Conservation (phyloP, 257 asterid species). For the Solanum medicagineum region DNA sequence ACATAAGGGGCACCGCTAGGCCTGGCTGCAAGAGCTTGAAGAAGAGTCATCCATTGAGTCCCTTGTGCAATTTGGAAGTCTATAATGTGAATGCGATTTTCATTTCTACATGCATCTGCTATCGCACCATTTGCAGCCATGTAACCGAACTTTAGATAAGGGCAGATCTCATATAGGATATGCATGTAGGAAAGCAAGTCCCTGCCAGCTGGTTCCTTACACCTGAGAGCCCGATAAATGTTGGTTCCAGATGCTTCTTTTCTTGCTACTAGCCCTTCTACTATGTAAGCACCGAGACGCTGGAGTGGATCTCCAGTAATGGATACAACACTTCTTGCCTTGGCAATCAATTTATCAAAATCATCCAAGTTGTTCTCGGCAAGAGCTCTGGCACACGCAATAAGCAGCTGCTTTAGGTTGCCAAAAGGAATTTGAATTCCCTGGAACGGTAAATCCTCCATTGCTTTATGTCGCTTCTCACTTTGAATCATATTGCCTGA, state of each 20-base stretch:
- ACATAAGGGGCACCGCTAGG: constrained; percentile 82
- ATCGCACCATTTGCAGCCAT: constrained; percentile 98
- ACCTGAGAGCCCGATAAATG: constrained; percentile 60
- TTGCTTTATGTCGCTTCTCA: constrained; percentile 21
- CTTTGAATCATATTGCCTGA: constrained; percentile 11
- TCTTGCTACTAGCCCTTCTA: constrained; percentile 76
- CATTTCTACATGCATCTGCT: constrained; percentile 75
- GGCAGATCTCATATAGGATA: constrained; percentile 77
- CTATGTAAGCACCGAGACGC: constrained; percentile 88
- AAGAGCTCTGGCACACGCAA: constrained; percentile 68
- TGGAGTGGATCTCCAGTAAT: constrained; percentile 86
- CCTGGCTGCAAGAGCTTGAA: constrained; percentile 87
- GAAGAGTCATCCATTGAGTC: constrained; percentile 84
- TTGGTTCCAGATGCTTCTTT: constrained; percentile 74
- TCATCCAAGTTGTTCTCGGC: constrained; percentile 32
- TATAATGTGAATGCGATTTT: constrained; percentile 70
- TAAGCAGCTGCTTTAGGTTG: constrained; percentile 51
- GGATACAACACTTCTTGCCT: constrained; percentile 50
- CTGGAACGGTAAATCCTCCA: constrained; percentile 14
- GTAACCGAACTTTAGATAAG: constrained; percentile 81
- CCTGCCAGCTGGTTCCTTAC: constrained; percentile 61
- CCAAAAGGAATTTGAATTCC: constrained; percentile 37
- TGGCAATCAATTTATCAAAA: constrained; percentile 38
- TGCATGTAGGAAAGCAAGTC: constrained; percentile 82
- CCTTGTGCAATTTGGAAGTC: constrained; percentile 94